These are phyloP conservation scores for Acanthamoeba culbertsoni DNA, from an alignment of 208 protist genomes.

Conservation along the genomic window DNA sequence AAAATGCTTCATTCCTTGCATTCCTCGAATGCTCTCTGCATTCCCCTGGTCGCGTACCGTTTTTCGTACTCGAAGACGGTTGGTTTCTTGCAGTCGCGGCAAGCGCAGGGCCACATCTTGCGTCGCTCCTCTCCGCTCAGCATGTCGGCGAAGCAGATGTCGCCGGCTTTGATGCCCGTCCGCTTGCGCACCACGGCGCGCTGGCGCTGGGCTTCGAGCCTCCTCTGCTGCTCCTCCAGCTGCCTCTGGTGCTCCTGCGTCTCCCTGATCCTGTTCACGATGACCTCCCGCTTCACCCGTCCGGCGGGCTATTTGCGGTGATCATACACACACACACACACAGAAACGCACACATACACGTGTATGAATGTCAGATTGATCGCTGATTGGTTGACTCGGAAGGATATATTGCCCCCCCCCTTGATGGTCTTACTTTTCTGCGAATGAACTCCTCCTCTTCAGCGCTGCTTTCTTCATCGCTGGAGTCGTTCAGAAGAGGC, in stretches of 20 bases:
- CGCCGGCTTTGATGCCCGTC: neutral
- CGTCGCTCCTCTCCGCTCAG: neutral
- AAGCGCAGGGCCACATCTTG: neutral
- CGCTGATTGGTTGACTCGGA: too few species aligned
- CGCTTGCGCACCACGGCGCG: neutral
- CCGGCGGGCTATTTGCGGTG: too few species aligned
- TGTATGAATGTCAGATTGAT: too few species aligned
- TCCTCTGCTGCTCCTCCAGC: neutral
- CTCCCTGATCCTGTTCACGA: neutral
- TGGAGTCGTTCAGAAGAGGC: neutral
- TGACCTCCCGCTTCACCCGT: neutral
- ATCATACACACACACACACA: too few species aligned
- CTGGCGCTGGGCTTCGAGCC: neutral
- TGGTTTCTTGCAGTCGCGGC: neutral
- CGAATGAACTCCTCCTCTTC: neutral
- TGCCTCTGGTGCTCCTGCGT: neutral
- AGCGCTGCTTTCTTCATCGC: neutral
- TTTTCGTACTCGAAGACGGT: neutral
- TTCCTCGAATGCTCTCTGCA: neutral
- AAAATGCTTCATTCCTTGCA: neutral
- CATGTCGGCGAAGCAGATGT: neutral
- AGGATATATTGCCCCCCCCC: too few species aligned
- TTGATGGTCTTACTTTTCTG: too few species aligned
- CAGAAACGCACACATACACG: too few species aligned
- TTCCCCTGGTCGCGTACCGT: too few species aligned